Evolutionary conservation across 2,329 filamentous ascomycete genomes (phyloP).

Genomic region (Colletotrichum tabaci): DNA sequence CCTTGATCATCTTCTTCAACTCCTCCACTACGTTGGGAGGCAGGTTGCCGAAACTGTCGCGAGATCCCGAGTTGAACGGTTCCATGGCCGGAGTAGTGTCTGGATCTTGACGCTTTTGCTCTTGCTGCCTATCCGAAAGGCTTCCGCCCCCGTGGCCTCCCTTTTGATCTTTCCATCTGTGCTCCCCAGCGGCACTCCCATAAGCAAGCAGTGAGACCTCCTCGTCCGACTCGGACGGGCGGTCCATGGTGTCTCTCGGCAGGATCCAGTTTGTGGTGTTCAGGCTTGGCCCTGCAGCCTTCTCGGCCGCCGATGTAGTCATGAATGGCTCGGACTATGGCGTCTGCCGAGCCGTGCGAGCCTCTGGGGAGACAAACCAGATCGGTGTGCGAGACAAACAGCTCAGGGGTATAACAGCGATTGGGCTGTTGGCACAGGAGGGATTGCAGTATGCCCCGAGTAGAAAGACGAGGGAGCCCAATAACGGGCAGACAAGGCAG

Average conservation of each 20-base stretch:
- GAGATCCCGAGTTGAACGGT: conserved; percentile 12
- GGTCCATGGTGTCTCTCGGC: neutral
- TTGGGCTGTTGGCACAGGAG: conserved; percentile 14
- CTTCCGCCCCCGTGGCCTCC: conserved; percentile 2
- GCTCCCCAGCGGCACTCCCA: conserved; percentile 2
- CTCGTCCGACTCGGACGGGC: neutral
- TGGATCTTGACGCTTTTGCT: conserved; percentile 1
- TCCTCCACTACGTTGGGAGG: conserved; percentile 43
- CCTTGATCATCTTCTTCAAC: conserved; percentile 45
- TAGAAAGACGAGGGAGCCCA: neutral
- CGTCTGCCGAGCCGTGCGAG: conserved; percentile 25
- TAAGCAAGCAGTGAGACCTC: conserved; percentile 23
- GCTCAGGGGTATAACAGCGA: neutral
- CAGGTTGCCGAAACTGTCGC: conserved; percentile 30
- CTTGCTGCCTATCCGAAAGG: neutral
- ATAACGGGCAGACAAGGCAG: neutral
- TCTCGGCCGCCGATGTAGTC: conserved; percentile 12
- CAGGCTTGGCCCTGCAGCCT: conserved; percentile 24
- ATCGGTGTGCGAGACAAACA: conserved; percentile 32
- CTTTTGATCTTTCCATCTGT: conserved; percentile 28
- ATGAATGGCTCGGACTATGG: conserved; percentile 14
- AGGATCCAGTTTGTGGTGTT: conserved; percentile 26
- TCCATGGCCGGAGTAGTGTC: conserved; percentile 5
- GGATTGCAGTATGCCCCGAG: neutral
- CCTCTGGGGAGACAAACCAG: neutral